Base-by-base conservation (phyloP, 768 basidiomycete genomes). In the Neoboletus subvelutipes region DNA sequence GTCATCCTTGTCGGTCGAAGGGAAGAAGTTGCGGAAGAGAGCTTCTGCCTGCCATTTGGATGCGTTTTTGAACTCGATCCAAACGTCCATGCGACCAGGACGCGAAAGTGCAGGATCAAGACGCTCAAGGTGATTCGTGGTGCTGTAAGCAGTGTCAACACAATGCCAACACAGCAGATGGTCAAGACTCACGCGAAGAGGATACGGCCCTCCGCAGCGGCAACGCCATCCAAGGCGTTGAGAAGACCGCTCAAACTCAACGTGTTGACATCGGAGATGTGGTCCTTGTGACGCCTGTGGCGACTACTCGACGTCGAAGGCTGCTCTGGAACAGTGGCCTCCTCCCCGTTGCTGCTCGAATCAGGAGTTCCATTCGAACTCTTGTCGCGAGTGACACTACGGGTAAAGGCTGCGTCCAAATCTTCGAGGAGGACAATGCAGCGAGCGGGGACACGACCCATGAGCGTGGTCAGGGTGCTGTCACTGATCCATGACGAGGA, bases 11-110 rank as follows among this genome's bases (percentile, higher is more conserved):
- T 89, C 88, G 11, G 82, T 77, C 17, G 83, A 88, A 0, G 92
- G 92, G 86, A 93, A 94, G 76, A 94, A 94, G 73, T 93, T 93
- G 58, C 87, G 83, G 83, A 92, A 94, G 41, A 94, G 79, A 22
- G 84, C 84, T 71, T 93, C 89, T 1, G 90, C 90, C 68, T 94
- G 92, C 83, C 86, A 87, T 62, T 86, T 86, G 58, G 84, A 87
- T 34, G 93, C 88, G 59, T 90, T 86, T 77, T 86, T 89, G 78
- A 95, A 95, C 71, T 93, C 90, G 45, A 95, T 81, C 86, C 90
- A 92, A 9, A 96, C 90, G 66, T 95, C 94, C 88, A 92, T 90
- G 29, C 90, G 87, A 18, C 94, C 94, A 6, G 94, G 92, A 52
- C 94, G 87, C n/a, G 87, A 90, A 12, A 96, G 83, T 0, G 94